phyloP scores from a whole-genome alignment of 306 rosid species.

The Pyrus communis region DNA sequence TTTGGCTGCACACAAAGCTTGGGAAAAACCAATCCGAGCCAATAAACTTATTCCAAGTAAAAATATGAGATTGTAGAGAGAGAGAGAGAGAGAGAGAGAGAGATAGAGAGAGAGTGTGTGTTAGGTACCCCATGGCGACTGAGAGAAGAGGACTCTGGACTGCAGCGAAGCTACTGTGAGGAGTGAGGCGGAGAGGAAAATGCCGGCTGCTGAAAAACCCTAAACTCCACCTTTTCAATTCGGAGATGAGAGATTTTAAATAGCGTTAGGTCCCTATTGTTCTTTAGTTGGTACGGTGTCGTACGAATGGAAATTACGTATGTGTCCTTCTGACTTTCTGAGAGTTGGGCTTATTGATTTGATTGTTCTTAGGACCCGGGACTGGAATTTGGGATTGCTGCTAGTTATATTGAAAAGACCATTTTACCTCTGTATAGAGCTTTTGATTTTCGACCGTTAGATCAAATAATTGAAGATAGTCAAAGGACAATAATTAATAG shows the following conservation, averaged over 20 bases:
- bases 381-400: too few species aligned
- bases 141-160: neutral
- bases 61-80: neutral
- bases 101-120: too few species aligned
- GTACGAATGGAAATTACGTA: neutral
- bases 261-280: neutral
- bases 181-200: neutral
- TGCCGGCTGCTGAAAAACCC: slow-evolving; percentile 1
- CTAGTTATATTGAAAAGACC: too few species aligned
- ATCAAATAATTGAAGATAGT: too few species aligned
- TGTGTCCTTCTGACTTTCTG: neutral
- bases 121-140: slow-evolving; percentile 13
- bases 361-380: too few species aligned
- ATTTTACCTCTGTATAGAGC: too few species aligned
- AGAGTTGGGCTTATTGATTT: too few species aligned
- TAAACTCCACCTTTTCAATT: neutral
- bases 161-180: neutral
- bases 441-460: too few species aligned
- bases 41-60: neutral
- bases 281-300: neutral
- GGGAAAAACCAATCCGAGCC: neutral
- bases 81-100: too few species aligned
- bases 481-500: too few species aligned
- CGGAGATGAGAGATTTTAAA: neutral
- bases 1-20: neutral